These are phyloP conservation scores for Metschnikowia baotianmanensis DNA, from an alignment of 805 yeast genomes.

Conservation along the genomic window DNA sequence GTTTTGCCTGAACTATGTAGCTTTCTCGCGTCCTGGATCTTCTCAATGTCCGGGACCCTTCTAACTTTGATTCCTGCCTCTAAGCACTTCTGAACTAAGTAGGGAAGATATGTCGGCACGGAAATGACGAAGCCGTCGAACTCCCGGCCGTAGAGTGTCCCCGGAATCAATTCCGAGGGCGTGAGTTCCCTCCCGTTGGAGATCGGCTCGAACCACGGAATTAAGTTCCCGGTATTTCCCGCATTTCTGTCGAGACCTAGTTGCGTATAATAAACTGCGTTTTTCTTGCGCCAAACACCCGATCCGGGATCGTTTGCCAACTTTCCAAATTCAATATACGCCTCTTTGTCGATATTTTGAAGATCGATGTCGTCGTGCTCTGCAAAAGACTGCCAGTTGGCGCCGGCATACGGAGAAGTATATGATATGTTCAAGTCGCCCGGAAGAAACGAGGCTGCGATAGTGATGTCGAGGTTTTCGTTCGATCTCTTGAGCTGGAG, in stretches of 20 bases:
- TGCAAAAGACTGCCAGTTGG: conserved; percentile 68
- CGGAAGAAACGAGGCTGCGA: conserved; percentile 44
- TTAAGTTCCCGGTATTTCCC: conserved; percentile 12
- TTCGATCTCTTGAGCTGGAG: conserved; percentile 24
- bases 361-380: conserved; percentile 26
- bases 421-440: conserved; percentile 53
- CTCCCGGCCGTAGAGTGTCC: conserved; percentile 42
- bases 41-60: conserved; percentile 37
- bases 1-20: conserved; percentile 13
- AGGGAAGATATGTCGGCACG: conserved; percentile 55
- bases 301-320: conserved; percentile 49
- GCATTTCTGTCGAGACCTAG: conserved; percentile 9
- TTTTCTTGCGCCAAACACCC: conserved; percentile 34
- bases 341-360: conserved; percentile 42
- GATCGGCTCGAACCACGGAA: conserved; percentile 48
- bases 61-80: conserved; percentile 48
- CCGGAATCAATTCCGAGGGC: conserved; percentile 39
- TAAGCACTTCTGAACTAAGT: conserved; percentile 45
- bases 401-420: conserved; percentile 71
- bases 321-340: conserved; percentile 46
- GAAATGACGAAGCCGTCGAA: conserved; percentile 59
- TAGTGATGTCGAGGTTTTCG: conserved; percentile 24
- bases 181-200: conserved; percentile 38
- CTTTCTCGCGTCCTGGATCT: conserved; percentile 47
- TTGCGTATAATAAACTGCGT: conserved; percentile 15